These are phyloP conservation scores for Karstenula rhodostoma DNA, from an alignment of 2,329 filamentous ascomycete genomes.

Conservation along the genomic window DNA sequence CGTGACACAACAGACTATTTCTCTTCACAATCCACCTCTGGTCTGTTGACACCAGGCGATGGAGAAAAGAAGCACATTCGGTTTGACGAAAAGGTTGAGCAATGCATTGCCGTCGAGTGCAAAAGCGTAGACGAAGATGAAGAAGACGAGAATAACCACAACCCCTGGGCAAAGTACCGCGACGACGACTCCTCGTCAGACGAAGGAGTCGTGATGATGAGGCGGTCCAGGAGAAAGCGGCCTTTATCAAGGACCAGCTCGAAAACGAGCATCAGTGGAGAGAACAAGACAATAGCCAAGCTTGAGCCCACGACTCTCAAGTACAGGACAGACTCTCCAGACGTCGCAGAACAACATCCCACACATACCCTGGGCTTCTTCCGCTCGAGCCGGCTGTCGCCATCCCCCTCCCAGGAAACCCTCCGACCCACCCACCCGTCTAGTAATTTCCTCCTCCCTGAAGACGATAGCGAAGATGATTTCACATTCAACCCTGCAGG, in stretches of 20 bases:
- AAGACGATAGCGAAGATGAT: conserved; percentile 61
- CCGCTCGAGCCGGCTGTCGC: conserved; percentile 62
- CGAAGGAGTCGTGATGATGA: conserved; percentile 85
- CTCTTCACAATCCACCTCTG: conserved; percentile 75
- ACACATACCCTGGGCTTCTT: conserved; percentile 55
- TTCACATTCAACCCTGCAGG: conserved; percentile 55
- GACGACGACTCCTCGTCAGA: conserved; percentile 69
- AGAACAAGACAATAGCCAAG: conserved; percentile 87
- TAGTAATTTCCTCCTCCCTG: conserved; percentile 70
- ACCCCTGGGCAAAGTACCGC: conserved; percentile 49
- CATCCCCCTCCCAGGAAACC: conserved; percentile 84
- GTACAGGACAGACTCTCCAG: conserved; percentile 78
- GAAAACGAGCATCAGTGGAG: conserved; percentile 64
- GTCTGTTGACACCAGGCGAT: conserved; percentile 68
- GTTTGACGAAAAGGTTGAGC: conserved; percentile 94
- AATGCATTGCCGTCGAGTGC: conserved; percentile 91
- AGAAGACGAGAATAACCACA: conserved; percentile 54
- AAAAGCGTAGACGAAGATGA: conserved; percentile 82
- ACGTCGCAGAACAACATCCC: conserved; percentile 64
- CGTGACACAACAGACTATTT: conserved; percentile 70
- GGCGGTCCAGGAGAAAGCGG: conserved; percentile 62
- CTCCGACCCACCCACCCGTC: conserved; percentile 74
- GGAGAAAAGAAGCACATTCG: conserved; percentile 85
- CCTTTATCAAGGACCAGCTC: conserved; percentile 63
- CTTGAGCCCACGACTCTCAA: conserved; percentile 89